phyloP scores from a whole-genome alignment of 495 filamentous ascomycete species.

The Sphaerosporella brunnea region DNA sequence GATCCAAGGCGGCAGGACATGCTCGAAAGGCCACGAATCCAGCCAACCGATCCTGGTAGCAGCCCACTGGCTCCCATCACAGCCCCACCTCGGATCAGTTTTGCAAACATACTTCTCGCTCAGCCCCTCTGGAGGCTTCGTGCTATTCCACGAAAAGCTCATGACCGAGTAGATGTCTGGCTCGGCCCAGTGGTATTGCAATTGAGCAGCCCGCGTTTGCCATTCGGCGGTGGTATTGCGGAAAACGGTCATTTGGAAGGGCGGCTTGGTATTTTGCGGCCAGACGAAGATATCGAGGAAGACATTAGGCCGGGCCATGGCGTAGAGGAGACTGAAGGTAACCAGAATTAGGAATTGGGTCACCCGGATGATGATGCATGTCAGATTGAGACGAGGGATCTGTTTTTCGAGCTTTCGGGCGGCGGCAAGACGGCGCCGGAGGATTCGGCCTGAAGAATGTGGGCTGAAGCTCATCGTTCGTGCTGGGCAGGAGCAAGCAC shows the following conservation, averaged over 20 bases:
- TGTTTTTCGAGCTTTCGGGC: not conserved
- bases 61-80: constrained; percentile 3
- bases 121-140: not conserved
- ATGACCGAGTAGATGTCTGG: not conserved
- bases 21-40: constrained; percentile 5
- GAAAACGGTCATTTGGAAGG: not conserved
- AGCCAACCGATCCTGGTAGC: constrained; percentile 2
- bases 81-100: not conserved
- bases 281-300: constrained; percentile 8
- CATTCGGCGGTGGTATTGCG: not conserved
- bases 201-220: not conserved
- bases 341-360: not conserved
- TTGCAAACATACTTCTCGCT: constrained; percentile 1
- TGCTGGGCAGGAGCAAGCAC: no score
- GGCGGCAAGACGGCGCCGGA: not conserved
- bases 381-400: constrained; percentile 4
- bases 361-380: constrained; percentile 3
- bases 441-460: not conserved
- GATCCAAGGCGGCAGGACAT: not conserved
- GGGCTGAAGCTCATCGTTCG: no score
- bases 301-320: not conserved
- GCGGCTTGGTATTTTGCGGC: not conserved
- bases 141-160: not conserved
- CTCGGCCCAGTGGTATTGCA: not conserved
- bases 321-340: not conserved